Percentiles rank a stretch among this genome's conserved stretches.
Evolutionary conservation across 345 rosid genomes (phyloP).

Genomic region (Cardamine occulta): DNA sequence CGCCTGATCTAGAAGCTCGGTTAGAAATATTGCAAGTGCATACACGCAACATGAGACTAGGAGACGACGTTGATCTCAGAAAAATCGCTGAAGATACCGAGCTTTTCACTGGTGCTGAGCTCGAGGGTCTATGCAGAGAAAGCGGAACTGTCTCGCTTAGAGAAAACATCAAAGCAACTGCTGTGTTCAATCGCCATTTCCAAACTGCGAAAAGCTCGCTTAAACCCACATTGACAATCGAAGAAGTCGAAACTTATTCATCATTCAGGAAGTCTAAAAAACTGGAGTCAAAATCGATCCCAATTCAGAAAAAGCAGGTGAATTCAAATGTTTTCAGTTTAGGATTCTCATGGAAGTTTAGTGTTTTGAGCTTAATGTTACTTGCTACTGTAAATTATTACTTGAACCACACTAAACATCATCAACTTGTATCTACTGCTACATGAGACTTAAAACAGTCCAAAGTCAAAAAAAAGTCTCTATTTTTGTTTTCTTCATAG

Average conservation of each 20-base stretch:
- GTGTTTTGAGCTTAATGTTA: conserved; percentile 45
- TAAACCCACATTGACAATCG: conserved; percentile 74
- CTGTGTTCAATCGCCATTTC: conserved; percentile 70
- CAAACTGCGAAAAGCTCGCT: conserved; percentile 61
- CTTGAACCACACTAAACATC: conserved; percentile 38
- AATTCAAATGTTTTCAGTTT: conserved; percentile 28
- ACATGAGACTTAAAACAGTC: conserved; percentile 37
- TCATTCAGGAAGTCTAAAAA: conserved; percentile 53
- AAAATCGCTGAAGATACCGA: conserved; percentile 76
- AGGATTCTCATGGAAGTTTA: conserved; percentile 39
- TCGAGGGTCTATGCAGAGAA: conserved; percentile 85
- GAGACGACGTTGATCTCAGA: conserved; percentile 68
- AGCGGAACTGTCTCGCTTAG: conserved; percentile 82
- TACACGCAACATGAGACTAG: conserved; percentile 75
- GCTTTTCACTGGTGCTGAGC: conserved; percentile 87
- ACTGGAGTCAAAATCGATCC: conserved; percentile 13
- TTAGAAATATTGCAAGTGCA: conserved; percentile 76
- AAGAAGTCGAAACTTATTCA: conserved; percentile 64
- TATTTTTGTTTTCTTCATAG: neutral
- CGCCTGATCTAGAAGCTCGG: conserved; percentile 79
- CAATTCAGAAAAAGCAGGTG: neutral
- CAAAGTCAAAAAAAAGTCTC: neutral
- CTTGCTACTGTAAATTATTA: conserved; percentile 50
- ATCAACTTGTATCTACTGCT: conserved; percentile 32
- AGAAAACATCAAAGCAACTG: conserved; percentile 70